These are phyloP conservation scores for Fusarium scirpi DNA, from an alignment of 2,329 filamentous ascomycete genomes.

Conservation along the genomic window DNA sequence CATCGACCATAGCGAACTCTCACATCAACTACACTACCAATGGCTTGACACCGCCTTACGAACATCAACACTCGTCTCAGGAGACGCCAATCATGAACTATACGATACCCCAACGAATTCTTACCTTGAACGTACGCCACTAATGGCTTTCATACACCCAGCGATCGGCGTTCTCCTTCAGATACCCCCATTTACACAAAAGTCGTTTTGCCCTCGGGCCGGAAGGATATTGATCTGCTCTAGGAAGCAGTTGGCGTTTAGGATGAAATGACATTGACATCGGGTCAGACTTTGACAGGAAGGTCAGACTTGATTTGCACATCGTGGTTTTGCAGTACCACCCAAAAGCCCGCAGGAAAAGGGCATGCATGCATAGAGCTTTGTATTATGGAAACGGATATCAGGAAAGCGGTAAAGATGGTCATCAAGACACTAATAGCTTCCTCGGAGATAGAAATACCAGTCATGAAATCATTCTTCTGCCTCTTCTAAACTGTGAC, in stretches of 20 bases:
- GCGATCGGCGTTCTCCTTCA: not conserved
- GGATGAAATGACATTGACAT: not conserved
- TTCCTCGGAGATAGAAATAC: not conserved
- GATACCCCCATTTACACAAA: not conserved
- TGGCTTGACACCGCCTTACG: not conserved
- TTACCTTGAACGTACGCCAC: not conserved
- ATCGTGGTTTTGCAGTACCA: not conserved
- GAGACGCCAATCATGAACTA: not conserved
- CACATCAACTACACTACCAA: not conserved
- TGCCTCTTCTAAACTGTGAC: not conserved
- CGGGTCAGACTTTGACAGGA: not conserved
- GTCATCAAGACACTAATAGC: not conserved
- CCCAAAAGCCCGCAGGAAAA: not conserved
- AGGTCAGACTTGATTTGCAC: not conserved
- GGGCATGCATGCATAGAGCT: not conserved
- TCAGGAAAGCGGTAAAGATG: slow-evolving; percentile 8
- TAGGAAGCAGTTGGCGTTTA: not conserved
- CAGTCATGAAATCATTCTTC: not conserved
- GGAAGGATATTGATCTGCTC: not conserved
- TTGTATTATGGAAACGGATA: not conserved
- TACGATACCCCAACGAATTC: not conserved
- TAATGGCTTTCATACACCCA: not conserved
- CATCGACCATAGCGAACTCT: not conserved
- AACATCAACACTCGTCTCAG: not conserved
- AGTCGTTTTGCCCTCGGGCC: not conserved